These are phyloP conservation scores for Cadophora luteo-olivacea DNA, from an alignment of 2,329 filamentous ascomycete genomes.

Conservation along the genomic window DNA sequence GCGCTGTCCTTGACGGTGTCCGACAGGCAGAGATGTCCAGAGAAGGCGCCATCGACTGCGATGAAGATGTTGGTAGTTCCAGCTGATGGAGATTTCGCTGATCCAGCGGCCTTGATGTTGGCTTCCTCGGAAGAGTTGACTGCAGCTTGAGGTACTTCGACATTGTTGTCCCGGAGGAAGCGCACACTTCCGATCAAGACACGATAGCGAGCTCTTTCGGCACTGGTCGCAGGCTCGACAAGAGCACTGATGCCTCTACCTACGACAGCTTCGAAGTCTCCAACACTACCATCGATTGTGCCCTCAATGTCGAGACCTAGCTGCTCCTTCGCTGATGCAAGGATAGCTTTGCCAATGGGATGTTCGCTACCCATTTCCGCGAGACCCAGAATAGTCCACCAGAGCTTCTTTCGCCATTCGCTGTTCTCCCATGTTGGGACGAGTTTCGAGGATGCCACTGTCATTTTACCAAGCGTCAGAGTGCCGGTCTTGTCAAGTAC, in stretches of 20 bases:
- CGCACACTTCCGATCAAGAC: slow-evolving; percentile 84
- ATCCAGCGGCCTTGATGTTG: slow-evolving; percentile 52
- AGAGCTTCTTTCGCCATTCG: slow-evolving; percentile 74
- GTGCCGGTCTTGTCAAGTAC: slow-evolving; percentile 97
- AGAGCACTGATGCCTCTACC: slow-evolving; percentile 84
- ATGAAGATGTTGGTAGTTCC: slow-evolving; percentile 93
- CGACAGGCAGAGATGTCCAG: slow-evolving; percentile 82
- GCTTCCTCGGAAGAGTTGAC: slow-evolving; percentile 67
- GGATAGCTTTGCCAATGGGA: slow-evolving; percentile 89
- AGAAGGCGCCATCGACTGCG: slow-evolving; percentile 81
- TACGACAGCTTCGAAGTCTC: slow-evolving; percentile 82
- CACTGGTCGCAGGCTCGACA: slow-evolving; percentile 76
- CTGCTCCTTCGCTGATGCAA: slow-evolving; percentile 75
- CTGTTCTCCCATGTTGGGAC: slow-evolving; percentile 72
- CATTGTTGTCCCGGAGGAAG: slow-evolving; percentile 74
- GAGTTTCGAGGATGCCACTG: slow-evolving; percentile 75
- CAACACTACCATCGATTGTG: slow-evolving; percentile 81
- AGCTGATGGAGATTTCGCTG: slow-evolving; percentile 50
- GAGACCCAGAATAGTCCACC: slow-evolving; percentile 97
- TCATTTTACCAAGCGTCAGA: slow-evolving; percentile 95
- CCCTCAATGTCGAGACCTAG: slow-evolving; percentile 75
- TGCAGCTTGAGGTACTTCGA: slow-evolving; percentile 69
- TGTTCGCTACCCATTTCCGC: slow-evolving; percentile 96
- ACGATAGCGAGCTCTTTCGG: slow-evolving; percentile 74
- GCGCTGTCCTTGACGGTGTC: slow-evolving; percentile 93